These are phyloP conservation scores for Mycena amicta DNA, from an alignment of 768 basidiomycete species.

Conservation along the genomic window DNA sequence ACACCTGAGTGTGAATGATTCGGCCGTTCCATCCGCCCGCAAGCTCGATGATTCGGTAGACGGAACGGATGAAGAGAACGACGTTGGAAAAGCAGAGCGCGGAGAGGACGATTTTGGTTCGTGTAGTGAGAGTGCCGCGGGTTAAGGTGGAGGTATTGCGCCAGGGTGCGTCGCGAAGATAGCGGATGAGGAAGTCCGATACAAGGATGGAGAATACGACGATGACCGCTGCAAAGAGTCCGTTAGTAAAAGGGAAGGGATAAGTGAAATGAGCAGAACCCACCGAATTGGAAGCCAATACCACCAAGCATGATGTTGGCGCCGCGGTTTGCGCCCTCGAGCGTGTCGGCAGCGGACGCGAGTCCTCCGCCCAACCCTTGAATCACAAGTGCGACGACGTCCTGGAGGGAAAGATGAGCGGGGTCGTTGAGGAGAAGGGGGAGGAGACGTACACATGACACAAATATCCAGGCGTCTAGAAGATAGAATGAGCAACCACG, in stretches of 20 bases:
- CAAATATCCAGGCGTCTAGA: constrained; percentile 41
- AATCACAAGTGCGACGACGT: constrained; percentile 6
- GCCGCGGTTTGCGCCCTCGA: background rate
- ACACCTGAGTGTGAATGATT: constrained; percentile 50
- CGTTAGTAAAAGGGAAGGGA: too few relatives aligned
- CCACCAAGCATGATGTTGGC: constrained; percentile 53
- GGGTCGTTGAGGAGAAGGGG: background rate
- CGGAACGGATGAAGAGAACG: constrained; percentile 52
- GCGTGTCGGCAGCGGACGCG: constrained; percentile 1
- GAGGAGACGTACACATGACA: constrained; percentile 38
- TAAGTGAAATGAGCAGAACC: too few relatives aligned
- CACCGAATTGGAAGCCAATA: constrained; percentile 55
- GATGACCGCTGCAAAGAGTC: constrained; percentile 46
- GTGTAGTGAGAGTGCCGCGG: background rate
- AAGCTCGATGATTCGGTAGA: constrained; percentile 58
- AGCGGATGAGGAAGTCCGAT: constrained; percentile 50
- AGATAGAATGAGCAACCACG: constrained; percentile 14
- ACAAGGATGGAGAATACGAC: constrained; percentile 43
- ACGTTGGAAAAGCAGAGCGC: constrained; percentile 43
- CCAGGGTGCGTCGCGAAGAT: constrained; percentile 37
- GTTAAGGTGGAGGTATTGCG: background rate
- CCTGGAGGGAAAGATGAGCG: background rate
- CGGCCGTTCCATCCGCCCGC: constrained; percentile 52
- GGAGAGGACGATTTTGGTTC: constrained; percentile 30
- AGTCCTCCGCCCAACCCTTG: constrained; percentile 12